phyloP scores from a whole-genome alignment of 2,329 filamentous ascomycete genomes.

The Sporothrix euskadiensis region DNA sequence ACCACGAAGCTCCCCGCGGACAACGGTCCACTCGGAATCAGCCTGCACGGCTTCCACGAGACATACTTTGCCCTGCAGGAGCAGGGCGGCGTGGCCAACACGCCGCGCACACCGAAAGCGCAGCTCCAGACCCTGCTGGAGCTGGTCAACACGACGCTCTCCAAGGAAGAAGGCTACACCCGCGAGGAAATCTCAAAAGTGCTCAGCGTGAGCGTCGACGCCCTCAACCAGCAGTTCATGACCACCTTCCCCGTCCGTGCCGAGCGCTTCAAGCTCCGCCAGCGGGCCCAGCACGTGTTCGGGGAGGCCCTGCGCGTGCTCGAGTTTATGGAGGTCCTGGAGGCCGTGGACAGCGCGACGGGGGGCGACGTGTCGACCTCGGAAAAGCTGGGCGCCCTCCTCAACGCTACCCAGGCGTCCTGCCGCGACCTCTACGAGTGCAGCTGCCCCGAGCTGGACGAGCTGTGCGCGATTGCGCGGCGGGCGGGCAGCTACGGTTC shows the following conservation, averaged over 20 bases:
- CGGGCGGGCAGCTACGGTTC: conserved; percentile 80
- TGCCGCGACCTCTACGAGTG: conserved; percentile 89
- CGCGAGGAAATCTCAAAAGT: conserved; percentile 75
- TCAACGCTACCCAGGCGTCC: conserved; percentile 87
- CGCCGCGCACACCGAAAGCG: conserved; percentile 47
- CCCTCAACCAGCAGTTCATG: conserved; percentile 77
- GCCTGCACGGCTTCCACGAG: conserved; percentile 83
- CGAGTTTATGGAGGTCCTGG: conserved; percentile 77
- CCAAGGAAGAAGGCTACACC: conserved; percentile 81
- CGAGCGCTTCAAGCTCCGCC: conserved; percentile 81
- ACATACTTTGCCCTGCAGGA: conserved; percentile 66
- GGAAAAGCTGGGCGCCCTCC: conserved; percentile 70
- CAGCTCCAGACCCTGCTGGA: conserved; percentile 74
- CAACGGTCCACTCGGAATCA: conserved; percentile 77
- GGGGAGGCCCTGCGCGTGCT: conserved; percentile 84
- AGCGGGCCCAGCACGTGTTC: conserved; percentile 89
- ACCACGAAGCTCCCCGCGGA: conserved; percentile 69
- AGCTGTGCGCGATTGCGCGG: conserved; percentile 77
- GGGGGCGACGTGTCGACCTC: not conserved
- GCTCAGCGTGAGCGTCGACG: conserved; percentile 66
- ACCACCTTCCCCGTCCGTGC: conserved; percentile 87
- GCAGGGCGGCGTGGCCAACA: conserved; percentile 39
- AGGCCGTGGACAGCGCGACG: conserved; percentile 60
- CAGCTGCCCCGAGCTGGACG: conserved; percentile 88
- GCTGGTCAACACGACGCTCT: conserved; percentile 69